phyloP scores from a whole-genome alignment of 768 basidiomycete genomes.

The Cantharellus cinnabarinus region DNA sequence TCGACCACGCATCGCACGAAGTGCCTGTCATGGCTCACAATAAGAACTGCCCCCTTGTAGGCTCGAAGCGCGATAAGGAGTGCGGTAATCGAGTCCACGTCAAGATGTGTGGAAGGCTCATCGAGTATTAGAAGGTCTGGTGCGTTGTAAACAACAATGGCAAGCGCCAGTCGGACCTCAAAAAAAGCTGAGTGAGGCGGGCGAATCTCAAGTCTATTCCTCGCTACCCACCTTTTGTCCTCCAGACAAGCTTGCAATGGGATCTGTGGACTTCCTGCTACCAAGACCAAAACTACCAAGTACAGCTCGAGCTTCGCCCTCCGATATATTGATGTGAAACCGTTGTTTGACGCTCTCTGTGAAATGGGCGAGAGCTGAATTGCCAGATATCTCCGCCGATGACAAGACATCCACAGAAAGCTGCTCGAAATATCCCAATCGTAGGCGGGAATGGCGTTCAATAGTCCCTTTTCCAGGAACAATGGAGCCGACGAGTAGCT shows the following conservation, averaged over 20 bases:
- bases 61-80: slow-evolving; percentile 30
- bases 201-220: background rate
- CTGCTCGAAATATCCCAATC: slow-evolving; percentile 42
- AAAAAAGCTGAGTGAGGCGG: background rate
- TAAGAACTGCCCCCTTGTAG: slow-evolving; percentile 34
- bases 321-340: slow-evolving; percentile 13
- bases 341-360: slow-evolving; percentile 9
- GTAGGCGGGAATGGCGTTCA: slow-evolving; percentile 30
- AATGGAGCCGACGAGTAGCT: slow-evolving; percentile 17
- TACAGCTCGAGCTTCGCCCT: slow-evolving; percentile 23
- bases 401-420: slow-evolving; percentile 37
- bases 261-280: slow-evolving; percentile 25
- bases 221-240: slow-evolving; percentile 27
- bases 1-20: slow-evolving; percentile 5
- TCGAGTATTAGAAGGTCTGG: slow-evolving; percentile 32
- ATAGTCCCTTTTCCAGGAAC: slow-evolving; percentile 28
- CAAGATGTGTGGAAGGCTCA: slow-evolving; percentile 52
- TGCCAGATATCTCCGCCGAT: slow-evolving; percentile 12
- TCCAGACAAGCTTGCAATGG: slow-evolving; percentile 28
- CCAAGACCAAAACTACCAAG: slow-evolving; percentile 26
- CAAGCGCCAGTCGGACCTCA: slow-evolving; percentile 39
- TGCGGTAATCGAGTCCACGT: slow-evolving; percentile 36
- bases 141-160: slow-evolving; percentile 29
- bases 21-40: slow-evolving; percentile 46
- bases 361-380: slow-evolving; percentile 17